phyloP scores from a whole-genome alignment of 129 eudicot genomes.

The Arctium lappa region DNA sequence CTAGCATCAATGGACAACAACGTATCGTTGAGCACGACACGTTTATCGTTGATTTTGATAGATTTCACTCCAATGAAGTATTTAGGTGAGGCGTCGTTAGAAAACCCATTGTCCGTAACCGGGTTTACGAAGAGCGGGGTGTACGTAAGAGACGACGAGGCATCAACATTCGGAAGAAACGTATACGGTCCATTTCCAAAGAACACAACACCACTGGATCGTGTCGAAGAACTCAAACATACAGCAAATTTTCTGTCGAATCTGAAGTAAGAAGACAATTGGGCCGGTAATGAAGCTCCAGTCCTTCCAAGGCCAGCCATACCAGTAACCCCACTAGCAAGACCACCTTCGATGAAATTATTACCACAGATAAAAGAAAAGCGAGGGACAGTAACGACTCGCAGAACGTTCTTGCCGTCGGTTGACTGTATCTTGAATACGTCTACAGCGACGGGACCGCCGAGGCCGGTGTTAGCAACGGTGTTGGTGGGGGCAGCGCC shows the following conservation, averaged over 20 bases:
- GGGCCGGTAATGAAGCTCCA: constrained; percentile 28
- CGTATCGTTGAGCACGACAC: constrained; percentile 25
- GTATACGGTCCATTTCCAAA: constrained; percentile 36
- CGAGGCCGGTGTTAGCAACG: neutral
- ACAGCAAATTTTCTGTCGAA: constrained; percentile 27
- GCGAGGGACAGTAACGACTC: neutral
- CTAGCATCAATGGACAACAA: constrained; percentile 29
- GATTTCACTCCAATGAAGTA: constrained; percentile 41
- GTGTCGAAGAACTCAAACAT: constrained; percentile 32
- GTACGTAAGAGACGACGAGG: constrained; percentile 13
- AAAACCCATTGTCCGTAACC: constrained; percentile 4
- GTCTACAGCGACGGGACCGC: constrained; percentile 23
- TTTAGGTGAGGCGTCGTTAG: constrained; percentile 23
- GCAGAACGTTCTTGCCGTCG: constrained; percentile 21
- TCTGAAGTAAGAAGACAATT: constrained; percentile 23
- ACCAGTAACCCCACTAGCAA: constrained; percentile 38
- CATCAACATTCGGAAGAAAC: constrained; percentile 11
- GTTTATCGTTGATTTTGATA: constrained; percentile 20
- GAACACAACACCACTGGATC: constrained; percentile 20
- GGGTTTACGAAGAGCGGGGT: constrained; percentile 34
- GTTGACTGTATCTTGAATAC: constrained; percentile 23
- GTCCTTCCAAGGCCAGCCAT: constrained; percentile 44
- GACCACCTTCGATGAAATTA: constrained; percentile 12
- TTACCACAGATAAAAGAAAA: constrained; percentile 22
- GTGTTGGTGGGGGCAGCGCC: constrained; percentile 21